phyloP scores from a whole-genome alignment of 2,329 filamentous ascomycete genomes.

The Aspergillus vadensis region DNA sequence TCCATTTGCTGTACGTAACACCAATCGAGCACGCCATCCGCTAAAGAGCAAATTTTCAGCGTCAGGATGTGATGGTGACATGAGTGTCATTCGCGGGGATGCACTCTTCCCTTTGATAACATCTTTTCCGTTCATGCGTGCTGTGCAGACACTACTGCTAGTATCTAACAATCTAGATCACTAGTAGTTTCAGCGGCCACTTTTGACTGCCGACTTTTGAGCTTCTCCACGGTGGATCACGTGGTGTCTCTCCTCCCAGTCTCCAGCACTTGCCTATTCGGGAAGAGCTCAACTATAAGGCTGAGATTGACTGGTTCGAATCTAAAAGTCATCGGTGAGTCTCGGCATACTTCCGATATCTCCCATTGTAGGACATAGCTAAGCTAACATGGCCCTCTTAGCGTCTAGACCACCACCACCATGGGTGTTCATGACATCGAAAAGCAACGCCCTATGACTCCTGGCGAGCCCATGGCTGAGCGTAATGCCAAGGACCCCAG shows the following conservation, averaged over 20 bases:
- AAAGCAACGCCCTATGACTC: slow-evolving; percentile 20
- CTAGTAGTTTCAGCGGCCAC: too few species aligned
- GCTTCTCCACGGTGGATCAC: neutral
- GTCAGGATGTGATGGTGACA: neutral
- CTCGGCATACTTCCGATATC: neutral
- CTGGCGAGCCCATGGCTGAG: neutral
- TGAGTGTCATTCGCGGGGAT: neutral
- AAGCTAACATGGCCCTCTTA: neutral
- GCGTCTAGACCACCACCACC: neutral
- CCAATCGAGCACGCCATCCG: slow-evolving; percentile 31
- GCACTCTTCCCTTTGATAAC: neutral
- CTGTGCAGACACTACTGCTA: neutral
- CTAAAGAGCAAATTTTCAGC: slow-evolving; percentile 8
- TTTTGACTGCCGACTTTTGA: neutral
- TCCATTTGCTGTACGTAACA: slow-evolving; percentile 19
- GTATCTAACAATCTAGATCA: neutral
- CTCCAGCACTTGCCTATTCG: neutral
- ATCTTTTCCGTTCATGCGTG: neutral
- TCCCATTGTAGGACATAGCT: neutral
- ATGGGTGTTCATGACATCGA: slow-evolving; percentile 29
- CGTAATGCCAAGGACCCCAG: slow-evolving; percentile 17
- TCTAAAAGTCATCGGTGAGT: neutral
- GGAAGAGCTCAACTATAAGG: neutral
- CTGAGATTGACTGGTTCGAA: neutral
- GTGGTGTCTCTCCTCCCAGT: neutral